Conservation (phyloP, 176 grass and related monocot genomes). For the Puya raimondii region DNA sequence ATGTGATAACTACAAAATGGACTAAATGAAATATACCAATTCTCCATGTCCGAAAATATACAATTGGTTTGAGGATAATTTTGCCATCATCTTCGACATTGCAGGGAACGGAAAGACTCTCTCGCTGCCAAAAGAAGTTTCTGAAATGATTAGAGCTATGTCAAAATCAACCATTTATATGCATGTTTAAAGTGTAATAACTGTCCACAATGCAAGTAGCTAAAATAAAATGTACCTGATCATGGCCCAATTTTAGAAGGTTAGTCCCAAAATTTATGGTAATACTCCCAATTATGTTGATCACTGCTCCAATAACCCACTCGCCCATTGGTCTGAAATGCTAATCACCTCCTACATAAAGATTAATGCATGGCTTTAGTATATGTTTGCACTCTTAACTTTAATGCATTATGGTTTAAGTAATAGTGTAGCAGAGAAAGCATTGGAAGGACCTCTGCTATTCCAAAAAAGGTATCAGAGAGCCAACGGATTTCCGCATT, state of each 20-base stretch:
- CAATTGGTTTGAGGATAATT: slow-evolving; percentile 59
- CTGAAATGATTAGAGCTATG: slow-evolving; percentile 2
- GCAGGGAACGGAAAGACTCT: slow-evolving; percentile 51
- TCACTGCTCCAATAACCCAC: slow-evolving; percentile 92
- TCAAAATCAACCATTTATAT: not conserved
- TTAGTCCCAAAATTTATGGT: slow-evolving; percentile 98
- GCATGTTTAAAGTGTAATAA: not conserved
- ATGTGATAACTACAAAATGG: not conserved
- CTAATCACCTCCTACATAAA: slow-evolving; percentile 8
- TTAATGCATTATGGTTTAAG: not conserved
- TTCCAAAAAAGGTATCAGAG: too few species aligned
- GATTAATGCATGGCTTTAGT: not conserved
- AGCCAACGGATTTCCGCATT: too few species aligned
- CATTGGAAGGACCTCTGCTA: not conserved
- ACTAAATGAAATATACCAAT: slow-evolving; percentile 43
- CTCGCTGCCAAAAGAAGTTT: slow-evolving; percentile 57
- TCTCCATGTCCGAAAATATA: slow-evolving; percentile 97
- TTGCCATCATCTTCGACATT: slow-evolving; percentile 64
- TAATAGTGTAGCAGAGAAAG: slow-evolving; percentile 9
- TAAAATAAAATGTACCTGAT: slow-evolving; percentile 59
- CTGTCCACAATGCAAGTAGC: not conserved
- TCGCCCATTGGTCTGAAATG: slow-evolving; percentile 60
- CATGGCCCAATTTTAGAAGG: slow-evolving; percentile 97
- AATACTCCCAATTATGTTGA: slow-evolving; percentile 95
- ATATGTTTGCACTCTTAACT: slow-evolving; percentile 20